Percentiles rank a stretch among this genome's conserved stretches.
Evolutionary conservation across 768 basidiomycete genomes (phyloP).

Genomic region (Leccinellum luteum): DNA sequence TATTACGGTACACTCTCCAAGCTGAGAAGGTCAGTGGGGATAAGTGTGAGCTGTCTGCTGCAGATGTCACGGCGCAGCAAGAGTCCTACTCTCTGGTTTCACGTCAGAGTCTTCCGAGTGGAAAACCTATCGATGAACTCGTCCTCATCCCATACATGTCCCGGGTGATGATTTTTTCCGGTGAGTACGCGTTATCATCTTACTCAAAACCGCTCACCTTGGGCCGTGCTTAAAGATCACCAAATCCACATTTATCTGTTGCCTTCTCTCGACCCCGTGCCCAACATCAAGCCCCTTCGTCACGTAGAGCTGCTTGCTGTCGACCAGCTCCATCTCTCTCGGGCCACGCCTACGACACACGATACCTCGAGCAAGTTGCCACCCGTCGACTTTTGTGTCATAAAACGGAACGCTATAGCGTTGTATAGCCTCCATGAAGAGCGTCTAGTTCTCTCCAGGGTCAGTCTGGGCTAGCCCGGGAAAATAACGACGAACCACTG

Average conservation of each 20-base stretch:
- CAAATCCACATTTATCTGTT: slow-evolving; percentile 77
- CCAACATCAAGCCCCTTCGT: slow-evolving; percentile 71
- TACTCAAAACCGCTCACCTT: slow-evolving; percentile 1
- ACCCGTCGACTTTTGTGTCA: slow-evolving; percentile 67
- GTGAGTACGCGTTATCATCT: slow-evolving; percentile 38
- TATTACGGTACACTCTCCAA: slow-evolving; percentile 76
- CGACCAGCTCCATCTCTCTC: slow-evolving; percentile 68
- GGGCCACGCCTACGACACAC: slow-evolving; percentile 43
- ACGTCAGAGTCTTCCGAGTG: slow-evolving; percentile 63
- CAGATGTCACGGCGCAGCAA: slow-evolving; percentile 32
- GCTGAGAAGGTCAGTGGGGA: slow-evolving; percentile 46
- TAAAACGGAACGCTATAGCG: slow-evolving; percentile 64
- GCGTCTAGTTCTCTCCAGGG: slow-evolving; percentile 60
- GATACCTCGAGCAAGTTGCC: slow-evolving; percentile 40
- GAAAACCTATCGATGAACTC: slow-evolving; percentile 78
- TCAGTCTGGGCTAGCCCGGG: slow-evolving; percentile 20
- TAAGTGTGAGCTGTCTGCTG: background rate
- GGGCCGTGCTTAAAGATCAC: slow-evolving; percentile 38
- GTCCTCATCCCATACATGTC: slow-evolving; percentile 74
- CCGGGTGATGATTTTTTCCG: slow-evolving; percentile 72
- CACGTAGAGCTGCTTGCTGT: slow-evolving; percentile 80
- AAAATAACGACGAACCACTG: slow-evolving; percentile 1
- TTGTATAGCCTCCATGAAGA: slow-evolving; percentile 64
- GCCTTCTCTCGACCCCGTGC: slow-evolving; percentile 74
- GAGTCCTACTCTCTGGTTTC: slow-evolving; percentile 67